These are phyloP conservation scores for Vanderwaltozyma yarrowii DNA, from an alignment of 805 yeast genomes.

Conservation along the genomic window DNA sequence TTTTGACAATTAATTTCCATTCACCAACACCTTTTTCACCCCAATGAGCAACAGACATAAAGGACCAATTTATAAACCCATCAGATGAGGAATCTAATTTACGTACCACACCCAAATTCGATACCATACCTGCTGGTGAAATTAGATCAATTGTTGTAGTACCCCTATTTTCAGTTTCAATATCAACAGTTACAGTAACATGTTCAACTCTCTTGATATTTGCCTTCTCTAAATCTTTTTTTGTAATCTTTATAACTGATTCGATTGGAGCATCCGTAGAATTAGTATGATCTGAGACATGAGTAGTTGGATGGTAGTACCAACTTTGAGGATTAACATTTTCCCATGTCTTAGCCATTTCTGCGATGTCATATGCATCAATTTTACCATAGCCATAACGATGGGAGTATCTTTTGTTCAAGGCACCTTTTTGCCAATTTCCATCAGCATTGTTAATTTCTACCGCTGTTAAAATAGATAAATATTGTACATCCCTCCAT, in stretches of 20 bases:
- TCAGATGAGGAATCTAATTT: slow-evolving; percentile 40
- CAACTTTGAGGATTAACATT: slow-evolving; percentile 90
- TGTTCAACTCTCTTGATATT: slow-evolving; percentile 76
- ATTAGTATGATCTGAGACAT: slow-evolving; percentile 26
- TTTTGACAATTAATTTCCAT: slow-evolving; percentile 67
- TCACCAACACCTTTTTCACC: slow-evolving; percentile 85
- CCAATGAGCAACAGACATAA: slow-evolving; percentile 98
- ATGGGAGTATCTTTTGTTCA: slow-evolving; percentile 67
- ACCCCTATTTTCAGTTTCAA: slow-evolving; percentile 60
- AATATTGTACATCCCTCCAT: slow-evolving; percentile 92
- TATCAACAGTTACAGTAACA: slow-evolving; percentile 68
- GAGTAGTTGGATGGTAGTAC: slow-evolving; percentile 41
- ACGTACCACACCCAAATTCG: slow-evolving; percentile 65
- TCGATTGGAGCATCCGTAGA: slow-evolving; percentile 19
- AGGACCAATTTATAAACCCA: slow-evolving; percentile 79
- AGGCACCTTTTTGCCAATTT: slow-evolving; percentile 61
- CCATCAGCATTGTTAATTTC: slow-evolving; percentile 60
- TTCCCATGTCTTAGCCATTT: slow-evolving; percentile 63
- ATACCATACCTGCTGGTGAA: slow-evolving; percentile 68
- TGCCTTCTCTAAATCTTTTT: slow-evolving; percentile 39
- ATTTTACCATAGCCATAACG: slow-evolving; percentile 86
- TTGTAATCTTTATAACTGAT: slow-evolving; percentile 37
- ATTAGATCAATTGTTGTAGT: slow-evolving; percentile 49
- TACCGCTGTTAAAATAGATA: slow-evolving; percentile 60
- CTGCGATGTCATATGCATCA: slow-evolving; percentile 70